phyloP scores from a whole-genome alignment of 345 rosid species.

The Geranium rotundifolium region DNA sequence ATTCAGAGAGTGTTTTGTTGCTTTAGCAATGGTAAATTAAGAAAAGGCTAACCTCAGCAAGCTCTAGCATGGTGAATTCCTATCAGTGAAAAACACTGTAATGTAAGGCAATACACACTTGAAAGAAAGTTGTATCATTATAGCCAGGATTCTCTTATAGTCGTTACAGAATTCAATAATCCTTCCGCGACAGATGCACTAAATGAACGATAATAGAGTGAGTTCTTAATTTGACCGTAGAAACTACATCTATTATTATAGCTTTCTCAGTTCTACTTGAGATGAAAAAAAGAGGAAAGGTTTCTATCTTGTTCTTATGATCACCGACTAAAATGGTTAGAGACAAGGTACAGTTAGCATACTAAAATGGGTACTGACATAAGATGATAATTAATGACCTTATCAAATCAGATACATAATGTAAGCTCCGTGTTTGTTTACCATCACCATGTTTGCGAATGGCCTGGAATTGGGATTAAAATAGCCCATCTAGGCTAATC shows the following conservation, averaged over 20 bases:
- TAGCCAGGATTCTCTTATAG: not conserved
- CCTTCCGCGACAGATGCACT: not conserved
- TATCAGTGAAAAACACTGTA: slow-evolving; percentile 15
- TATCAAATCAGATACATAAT: slow-evolving; percentile 96
- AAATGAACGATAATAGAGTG: not conserved
- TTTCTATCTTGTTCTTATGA: not conserved
- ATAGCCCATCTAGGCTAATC: not conserved
- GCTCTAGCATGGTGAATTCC: slow-evolving; percentile 18
- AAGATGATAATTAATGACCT: not conserved
- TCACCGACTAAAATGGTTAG: not conserved
- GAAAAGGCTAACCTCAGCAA: slow-evolving; percentile 5
- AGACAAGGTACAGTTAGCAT: not conserved
- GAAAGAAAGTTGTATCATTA: not conserved
- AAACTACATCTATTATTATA: no score
- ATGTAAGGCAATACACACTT: not conserved
- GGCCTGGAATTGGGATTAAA: slow-evolving; percentile 23
- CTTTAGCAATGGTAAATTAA: not conserved
- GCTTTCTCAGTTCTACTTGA: no score
- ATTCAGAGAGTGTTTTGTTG: not conserved
- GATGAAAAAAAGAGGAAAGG: no score
- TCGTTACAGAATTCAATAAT: not conserved
- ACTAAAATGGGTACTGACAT: not conserved
- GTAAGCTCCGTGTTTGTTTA: slow-evolving; percentile 98
- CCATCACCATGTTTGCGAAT: slow-evolving; percentile 96
- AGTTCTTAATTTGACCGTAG: no score